Evolutionary conservation across 306 rosid genomes (phyloP).

Genomic region (Casuarina glauca): DNA sequence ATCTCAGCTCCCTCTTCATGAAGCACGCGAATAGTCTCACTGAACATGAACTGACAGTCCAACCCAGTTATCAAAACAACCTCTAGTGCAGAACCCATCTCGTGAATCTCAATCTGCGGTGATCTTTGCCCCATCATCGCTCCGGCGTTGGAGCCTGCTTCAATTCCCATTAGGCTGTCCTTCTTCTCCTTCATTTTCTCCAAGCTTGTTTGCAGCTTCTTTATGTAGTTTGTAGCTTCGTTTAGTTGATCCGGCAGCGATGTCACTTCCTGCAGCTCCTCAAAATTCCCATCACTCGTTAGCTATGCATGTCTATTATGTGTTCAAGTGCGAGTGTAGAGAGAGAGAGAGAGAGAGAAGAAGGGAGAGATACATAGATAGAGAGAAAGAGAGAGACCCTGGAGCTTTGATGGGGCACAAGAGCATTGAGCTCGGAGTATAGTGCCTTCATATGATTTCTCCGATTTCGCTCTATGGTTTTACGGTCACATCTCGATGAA

Average conservation of each 20-base stretch:
- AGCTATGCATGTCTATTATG: background rate
- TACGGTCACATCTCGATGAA: constrained; percentile 61
- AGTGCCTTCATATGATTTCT: constrained; percentile 75
- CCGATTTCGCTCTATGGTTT: constrained; percentile 56
- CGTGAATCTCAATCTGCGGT: constrained; percentile 59
- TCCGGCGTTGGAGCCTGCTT: too few relatives aligned
- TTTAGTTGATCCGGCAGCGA: constrained; percentile 56
- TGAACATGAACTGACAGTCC: constrained; percentile 55
- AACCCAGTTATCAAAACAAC: constrained; percentile 57
- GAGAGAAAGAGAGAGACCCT: constrained; percentile 34
- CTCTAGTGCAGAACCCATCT: constrained; percentile 44
- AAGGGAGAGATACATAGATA: background rate
- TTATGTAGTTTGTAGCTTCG: constrained; percentile 67
- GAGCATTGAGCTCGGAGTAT: constrained; percentile 51
- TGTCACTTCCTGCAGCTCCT: constrained; percentile 34
- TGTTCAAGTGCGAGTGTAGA: background rate
- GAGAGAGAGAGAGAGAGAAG: background rate
- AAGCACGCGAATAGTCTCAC: constrained; percentile 50
- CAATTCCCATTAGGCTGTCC: constrained; percentile 10
- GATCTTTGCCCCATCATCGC: constrained; percentile 11
- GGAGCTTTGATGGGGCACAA: constrained; percentile 54
- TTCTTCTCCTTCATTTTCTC: constrained; percentile 72
- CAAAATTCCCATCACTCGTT: too few relatives aligned
- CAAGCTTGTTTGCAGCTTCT: constrained; percentile 53
- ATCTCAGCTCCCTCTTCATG: constrained; percentile 63